phyloP scores from a whole-genome alignment of 2,329 filamentous ascomycete genomes.

The Seiridium unicorne region DNA sequence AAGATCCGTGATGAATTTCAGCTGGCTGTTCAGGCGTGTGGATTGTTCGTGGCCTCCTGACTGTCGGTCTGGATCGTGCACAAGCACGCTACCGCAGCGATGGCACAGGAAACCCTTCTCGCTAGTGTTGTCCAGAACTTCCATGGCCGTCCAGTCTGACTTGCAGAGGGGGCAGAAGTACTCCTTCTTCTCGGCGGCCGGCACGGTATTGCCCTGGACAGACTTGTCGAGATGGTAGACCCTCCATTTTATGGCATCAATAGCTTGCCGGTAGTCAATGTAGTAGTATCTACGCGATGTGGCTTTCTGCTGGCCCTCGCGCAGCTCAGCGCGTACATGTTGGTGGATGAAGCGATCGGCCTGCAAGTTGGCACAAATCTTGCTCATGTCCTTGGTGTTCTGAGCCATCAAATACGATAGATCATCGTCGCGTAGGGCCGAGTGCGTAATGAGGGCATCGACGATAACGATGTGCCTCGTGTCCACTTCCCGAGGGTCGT shows the following conservation, averaged over 20 bases:
- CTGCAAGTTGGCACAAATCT: slow-evolving; percentile 78
- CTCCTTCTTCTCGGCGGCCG: slow-evolving; percentile 85
- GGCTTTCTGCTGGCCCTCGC: slow-evolving; percentile 77
- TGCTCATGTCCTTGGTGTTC: slow-evolving; percentile 89
- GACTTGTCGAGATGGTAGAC: slow-evolving; percentile 85
- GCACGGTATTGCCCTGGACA: slow-evolving; percentile 79
- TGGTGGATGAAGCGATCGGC: slow-evolving; percentile 78
- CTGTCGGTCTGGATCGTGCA: slow-evolving; percentile 64
- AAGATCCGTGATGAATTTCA: slow-evolving; percentile 74
- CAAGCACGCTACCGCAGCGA: slow-evolving; percentile 66
- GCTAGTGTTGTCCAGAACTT: slow-evolving; percentile 77
- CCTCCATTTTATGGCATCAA: slow-evolving; percentile 95
- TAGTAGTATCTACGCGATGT: slow-evolving; percentile 93
- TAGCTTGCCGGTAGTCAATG: slow-evolving; percentile 90
- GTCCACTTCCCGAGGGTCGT: slow-evolving; percentile 60
- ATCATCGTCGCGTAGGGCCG: slow-evolving; percentile 81
- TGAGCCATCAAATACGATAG: slow-evolving; percentile 83
- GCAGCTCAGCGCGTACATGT: slow-evolving; percentile 72
- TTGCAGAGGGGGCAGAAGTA: slow-evolving; percentile 81
- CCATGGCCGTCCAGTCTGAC: slow-evolving; percentile 84
- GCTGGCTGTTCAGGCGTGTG: slow-evolving; percentile 73
- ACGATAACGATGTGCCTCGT: slow-evolving; percentile 74
- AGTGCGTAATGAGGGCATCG: slow-evolving; percentile 74
- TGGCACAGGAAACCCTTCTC: slow-evolving; percentile 78
- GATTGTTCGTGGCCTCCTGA: slow-evolving; percentile 72